These are phyloP conservation scores for Dipteronia sinensis DNA, from an alignment of 345 rosid species.

Conservation along the genomic window DNA sequence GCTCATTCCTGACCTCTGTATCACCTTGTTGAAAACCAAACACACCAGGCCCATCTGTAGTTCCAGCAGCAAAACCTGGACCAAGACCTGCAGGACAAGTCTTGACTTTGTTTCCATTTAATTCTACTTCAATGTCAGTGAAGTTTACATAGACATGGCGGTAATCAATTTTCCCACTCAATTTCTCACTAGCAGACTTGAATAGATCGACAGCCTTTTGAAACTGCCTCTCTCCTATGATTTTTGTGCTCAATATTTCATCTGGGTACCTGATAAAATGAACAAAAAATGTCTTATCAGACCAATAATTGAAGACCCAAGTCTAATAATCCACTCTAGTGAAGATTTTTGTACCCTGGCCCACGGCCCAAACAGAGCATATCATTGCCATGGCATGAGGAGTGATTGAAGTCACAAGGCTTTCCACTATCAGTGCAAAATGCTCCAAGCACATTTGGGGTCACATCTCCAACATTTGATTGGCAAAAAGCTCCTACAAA, in stretches of 20 bases:
- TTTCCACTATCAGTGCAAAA: constrained; percentile 52
- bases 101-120: constrained; percentile 34
- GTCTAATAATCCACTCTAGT: neutral
- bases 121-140: constrained; percentile 47
- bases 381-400: constrained; percentile 56
- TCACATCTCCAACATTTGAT: constrained; percentile 65
- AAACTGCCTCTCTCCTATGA: constrained; percentile 56
- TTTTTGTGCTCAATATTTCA: constrained; percentile 56
- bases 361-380: constrained; percentile 61
- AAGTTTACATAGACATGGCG: constrained; percentile 52
- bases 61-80: constrained; percentile 66
- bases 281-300: neutral
- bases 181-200: constrained; percentile 33
- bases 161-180: constrained; percentile 49
- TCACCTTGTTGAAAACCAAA: constrained; percentile 68
- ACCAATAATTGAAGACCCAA: neutral
- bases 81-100: constrained; percentile 61
- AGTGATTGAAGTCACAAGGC: constrained; percentile 62
- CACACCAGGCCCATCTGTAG: constrained; percentile 62
- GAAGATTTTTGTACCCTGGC: constrained; percentile 40
- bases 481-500: constrained; percentile 67
- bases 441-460: constrained; percentile 62
- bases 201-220: constrained; percentile 45
- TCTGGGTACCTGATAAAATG: constrained; percentile 47
- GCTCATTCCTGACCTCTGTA: constrained; percentile 38